Conservation (phyloP, 192 early-diverging fungal genomes). For the Fimicolochytrium jonesii region DNA sequence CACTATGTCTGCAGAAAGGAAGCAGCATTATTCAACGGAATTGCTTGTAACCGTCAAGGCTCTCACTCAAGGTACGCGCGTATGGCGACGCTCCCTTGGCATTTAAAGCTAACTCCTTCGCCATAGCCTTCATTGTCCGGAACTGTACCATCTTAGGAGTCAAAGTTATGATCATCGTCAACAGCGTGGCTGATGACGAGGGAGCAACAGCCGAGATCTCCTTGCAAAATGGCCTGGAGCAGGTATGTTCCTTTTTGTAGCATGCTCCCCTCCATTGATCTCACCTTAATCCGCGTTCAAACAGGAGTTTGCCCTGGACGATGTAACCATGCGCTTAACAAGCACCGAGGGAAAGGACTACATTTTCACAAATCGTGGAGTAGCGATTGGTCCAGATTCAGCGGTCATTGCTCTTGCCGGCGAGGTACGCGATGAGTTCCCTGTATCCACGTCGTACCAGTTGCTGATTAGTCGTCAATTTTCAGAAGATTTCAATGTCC, state of each 20-base stretch:
- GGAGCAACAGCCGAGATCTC: conserved; percentile 46
- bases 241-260: conserved; percentile 32
- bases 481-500: conserved; percentile 37
- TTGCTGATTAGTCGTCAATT: neutral
- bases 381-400: neutral
- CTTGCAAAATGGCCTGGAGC: conserved; percentile 54
- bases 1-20: neutral
- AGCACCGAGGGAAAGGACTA: neutral
- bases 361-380: conserved; percentile 24
- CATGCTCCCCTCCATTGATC: neutral
- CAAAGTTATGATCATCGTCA: conserved; percentile 49
- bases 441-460: neutral
- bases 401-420: neutral
- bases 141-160: conserved; percentile 38
- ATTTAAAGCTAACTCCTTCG: neutral
- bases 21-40: conserved; percentile 4
- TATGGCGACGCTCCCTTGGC: neutral
- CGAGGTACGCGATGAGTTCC: neutral
- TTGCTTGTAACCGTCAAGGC: neutral
- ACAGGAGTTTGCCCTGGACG: conserved; percentile 30
- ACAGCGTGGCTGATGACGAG: conserved; percentile 55
- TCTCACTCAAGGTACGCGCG: neutral
- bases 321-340: neutral
- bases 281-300: conserved; percentile 28
- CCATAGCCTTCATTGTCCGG: neutral